A percentile compares a stretch with the other conserved stretches of the same genome.
Evolutionary conservation across 768 basidiomycete species (phyloP).

Genomic region (Naganishia onofrii): DNA sequence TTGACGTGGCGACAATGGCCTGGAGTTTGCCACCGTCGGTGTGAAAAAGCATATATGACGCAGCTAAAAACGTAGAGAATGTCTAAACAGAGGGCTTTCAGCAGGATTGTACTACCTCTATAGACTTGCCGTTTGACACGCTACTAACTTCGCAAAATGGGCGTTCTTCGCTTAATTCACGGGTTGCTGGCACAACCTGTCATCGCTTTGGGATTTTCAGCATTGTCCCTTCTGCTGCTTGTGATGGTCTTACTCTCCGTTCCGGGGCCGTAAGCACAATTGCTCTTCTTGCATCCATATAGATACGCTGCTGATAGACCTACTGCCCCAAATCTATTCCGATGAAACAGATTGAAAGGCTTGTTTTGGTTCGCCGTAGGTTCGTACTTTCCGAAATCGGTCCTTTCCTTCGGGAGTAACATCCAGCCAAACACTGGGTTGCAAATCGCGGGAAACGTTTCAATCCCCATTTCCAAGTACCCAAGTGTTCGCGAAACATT

Average conservation of each 20-base stretch:
- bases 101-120: background rate
- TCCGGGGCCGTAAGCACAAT: too few species aligned
- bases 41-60: background rate
- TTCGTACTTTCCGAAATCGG: too few species aligned
- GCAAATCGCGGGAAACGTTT: too few species aligned
- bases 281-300: too few species aligned
- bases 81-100: background rate
- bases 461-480: too few species aligned
- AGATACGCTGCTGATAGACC: too few species aligned
- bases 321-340: too few species aligned
- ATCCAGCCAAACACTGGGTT: too few species aligned
- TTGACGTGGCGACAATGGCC: background rate
- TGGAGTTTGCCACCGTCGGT: background rate
- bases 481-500: too few species aligned
- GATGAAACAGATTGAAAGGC: conserved; percentile 46
- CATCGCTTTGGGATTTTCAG: conserved; percentile 42
- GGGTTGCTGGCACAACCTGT: conserved; percentile 36
- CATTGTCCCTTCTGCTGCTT: conserved; percentile 44
- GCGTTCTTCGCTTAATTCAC: background rate
- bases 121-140: background rate
- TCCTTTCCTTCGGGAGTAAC: too few species aligned
- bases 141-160: background rate
- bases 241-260: conserved; percentile 49
- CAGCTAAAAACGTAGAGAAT: background rate
- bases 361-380: conserved; percentile 49